Conservation (phyloP, 164 flowering plant genomes). For the Taxillus chinensis region DNA sequence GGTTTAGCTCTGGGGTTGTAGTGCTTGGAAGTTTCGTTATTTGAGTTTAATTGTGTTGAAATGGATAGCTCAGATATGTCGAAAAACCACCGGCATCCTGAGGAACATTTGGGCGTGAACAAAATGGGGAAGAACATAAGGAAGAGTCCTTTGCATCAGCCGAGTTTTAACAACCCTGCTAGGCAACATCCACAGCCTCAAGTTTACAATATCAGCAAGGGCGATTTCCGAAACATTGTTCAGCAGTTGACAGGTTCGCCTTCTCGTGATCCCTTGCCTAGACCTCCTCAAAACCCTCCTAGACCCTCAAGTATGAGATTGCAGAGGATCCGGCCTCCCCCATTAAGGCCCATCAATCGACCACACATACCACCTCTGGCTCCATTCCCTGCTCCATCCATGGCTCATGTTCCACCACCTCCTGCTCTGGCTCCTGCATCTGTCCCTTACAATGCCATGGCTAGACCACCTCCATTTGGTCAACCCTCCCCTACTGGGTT, state of each 20-base stretch:
- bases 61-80: constrained; percentile 48
- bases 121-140: constrained; percentile 77
- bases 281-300: constrained; percentile 55
- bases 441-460: constrained; percentile 25
- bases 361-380: constrained; percentile 22
- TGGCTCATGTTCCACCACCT: constrained; percentile 10
- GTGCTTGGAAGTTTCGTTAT: background rate
- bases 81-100: constrained; percentile 24
- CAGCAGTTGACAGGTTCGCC: constrained; percentile 96
- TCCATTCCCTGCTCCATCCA: constrained; percentile 7
- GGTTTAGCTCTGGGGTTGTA: too few species aligned
- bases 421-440: constrained; percentile 17
- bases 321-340: constrained; percentile 84
- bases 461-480: constrained; percentile 35
- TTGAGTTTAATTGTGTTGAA: constrained; percentile 1
- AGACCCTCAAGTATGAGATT: constrained; percentile 59
- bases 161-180: constrained; percentile 40
- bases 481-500: constrained; percentile 27
- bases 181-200: constrained; percentile 83
- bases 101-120: constrained; percentile 82
- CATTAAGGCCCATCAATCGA: constrained; percentile 48
- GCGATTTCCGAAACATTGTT: constrained; percentile 75
- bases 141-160: constrained; percentile 88
- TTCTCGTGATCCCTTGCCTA: constrained; percentile 50
- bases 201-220: constrained; percentile 91